Evolutionary conservation across 179 eudicot species (phyloP).

Genomic region (Silene coronaria): DNA sequence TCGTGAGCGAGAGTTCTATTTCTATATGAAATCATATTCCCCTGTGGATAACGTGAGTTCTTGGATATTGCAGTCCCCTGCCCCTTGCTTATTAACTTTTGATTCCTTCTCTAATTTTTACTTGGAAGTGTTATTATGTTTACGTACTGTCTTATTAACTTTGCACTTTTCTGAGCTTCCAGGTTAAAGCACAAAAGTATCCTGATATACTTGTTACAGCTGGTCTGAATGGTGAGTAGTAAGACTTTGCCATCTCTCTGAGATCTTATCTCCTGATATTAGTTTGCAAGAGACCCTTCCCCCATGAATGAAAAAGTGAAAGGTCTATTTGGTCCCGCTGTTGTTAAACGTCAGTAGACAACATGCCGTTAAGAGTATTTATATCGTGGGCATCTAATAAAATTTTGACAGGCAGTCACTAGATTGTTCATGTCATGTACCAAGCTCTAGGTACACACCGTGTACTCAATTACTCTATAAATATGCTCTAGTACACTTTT

Average conservation of each 20-base stretch:
- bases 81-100: background rate
- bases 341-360: background rate
- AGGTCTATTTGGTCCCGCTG: background rate
- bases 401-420: background rate
- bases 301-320: background rate
- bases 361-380: background rate
- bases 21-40: constrained; percentile 89
- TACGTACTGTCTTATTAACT: background rate
- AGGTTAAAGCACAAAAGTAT: constrained; percentile 72
- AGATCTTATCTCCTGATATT: background rate
- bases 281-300: background rate
- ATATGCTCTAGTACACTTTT: background rate
- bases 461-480: background rate
- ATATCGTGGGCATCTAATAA: background rate
- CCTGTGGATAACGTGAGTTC: constrained; percentile 90
- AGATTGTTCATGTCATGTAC: background rate
- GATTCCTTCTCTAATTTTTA: background rate
- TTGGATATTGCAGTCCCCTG: background rate
- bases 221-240: constrained; percentile 74
- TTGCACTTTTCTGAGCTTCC: constrained; percentile 12
- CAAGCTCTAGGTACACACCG: background rate
- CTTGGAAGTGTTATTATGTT: background rate
- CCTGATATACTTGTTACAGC: constrained; percentile 83
- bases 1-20: constrained; percentile 64
- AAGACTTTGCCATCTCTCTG: background rate